A percentile compares a stretch with the other conserved stretches of the same genome.
These are phyloP conservation scores for Schizophyllum amplum DNA, from an alignment of 1,284 basidiomycete genomes.

Conservation along the genomic window DNA sequence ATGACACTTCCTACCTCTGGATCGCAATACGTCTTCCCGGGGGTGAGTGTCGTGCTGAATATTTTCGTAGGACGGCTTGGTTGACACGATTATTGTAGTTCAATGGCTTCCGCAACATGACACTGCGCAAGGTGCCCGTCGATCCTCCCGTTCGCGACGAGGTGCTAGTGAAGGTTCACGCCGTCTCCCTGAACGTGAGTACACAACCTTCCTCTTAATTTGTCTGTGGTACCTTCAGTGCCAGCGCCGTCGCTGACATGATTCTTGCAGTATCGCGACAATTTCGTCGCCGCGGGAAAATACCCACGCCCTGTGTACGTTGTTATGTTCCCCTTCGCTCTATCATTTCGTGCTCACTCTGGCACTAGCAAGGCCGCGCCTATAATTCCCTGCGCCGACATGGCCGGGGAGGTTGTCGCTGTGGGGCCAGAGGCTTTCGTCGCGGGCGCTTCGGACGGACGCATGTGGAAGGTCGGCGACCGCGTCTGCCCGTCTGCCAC, in stretches of 20 bases:
- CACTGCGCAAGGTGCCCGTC: slow-evolving; percentile 5
- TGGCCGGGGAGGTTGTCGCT: slow-evolving; percentile 51
- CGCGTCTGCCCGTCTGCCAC: slow-evolving; percentile 43
- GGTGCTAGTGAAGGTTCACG: slow-evolving; percentile 11
- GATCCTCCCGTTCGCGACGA: slow-evolving; percentile 3
- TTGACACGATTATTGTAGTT: slow-evolving; percentile 3
- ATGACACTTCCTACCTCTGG: slow-evolving; percentile 7
- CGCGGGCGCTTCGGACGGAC: too few relatives aligned
- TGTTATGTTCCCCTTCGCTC: not conserved
- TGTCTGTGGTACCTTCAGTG: not conserved
- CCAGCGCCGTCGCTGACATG: not conserved
- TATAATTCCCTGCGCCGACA: slow-evolving; percentile 50
- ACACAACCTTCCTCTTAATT: too few relatives aligned
- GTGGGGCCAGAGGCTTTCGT: slow-evolving; percentile 36
- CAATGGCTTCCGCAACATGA: slow-evolving; percentile 2
- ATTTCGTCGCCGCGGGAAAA: slow-evolving; percentile 25
- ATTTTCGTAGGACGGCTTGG: slow-evolving; percentile 1
- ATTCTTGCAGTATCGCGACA: slow-evolving; percentile 28
- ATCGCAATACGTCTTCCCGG: slow-evolving; percentile 6
- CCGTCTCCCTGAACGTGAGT: slow-evolving; percentile 33
- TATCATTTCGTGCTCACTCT: not conserved
- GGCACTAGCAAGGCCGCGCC: slow-evolving; percentile 18
- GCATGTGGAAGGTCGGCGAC: slow-evolving; percentile 43
- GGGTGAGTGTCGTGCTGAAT: not conserved
- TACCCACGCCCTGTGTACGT: slow-evolving; percentile 19